Base-by-base conservation (phyloP, 169 alveolate species). In the Ichthyophthirius multifiliis region DNA sequence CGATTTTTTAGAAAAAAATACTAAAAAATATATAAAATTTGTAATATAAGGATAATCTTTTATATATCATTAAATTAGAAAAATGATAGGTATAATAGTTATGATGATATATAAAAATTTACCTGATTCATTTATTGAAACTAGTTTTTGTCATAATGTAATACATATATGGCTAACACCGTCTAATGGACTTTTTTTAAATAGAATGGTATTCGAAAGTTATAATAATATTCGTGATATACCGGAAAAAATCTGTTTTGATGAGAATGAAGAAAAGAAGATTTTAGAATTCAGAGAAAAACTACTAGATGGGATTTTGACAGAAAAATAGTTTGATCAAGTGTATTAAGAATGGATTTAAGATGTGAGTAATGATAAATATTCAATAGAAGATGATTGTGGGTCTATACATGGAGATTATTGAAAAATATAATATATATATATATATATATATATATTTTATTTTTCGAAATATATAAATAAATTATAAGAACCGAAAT, bases 171-270 rank as follows among this genome's bases (percentile, higher is more conserved):
- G 84, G 20, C 62, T 76, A 15, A 89, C 89, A 4, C 87, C 89
- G 5, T 84, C 89, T 3, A 85, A 86, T 45, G 92, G 89, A 35
- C 65, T 82, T 31, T 82, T 82, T 75, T 48, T 82, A 39, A 86
- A 83, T 65, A 34, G 47, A 43, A 77, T 86, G 76, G 82, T 62
- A 45, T 86, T 82, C 74, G 83, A 85, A 16, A 76, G 83, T 31
- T 86, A 82, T 48, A 86, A 86, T 74, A 85, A 78, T 45, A 86
- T 83, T 65, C 35, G 27, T 15, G 74, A 78, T 41, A 64, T 78
- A 23, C 84, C 78, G 5, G 62, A 78, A 64, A 5, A 15, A 64
- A 35, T 78, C 7, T 37, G 31, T 10, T 44, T 43, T 32, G 62
- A 44, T 10, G 31, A 55, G 10, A 1, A 27, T n/a, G 77, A 65